Percentiles rank a stretch among this genome's conserved stretches.
These are phyloP conservation scores for Hapsidospora chrysogenum DNA, from an alignment of 495 filamentous ascomycete genomes.

Conservation along the genomic window DNA sequence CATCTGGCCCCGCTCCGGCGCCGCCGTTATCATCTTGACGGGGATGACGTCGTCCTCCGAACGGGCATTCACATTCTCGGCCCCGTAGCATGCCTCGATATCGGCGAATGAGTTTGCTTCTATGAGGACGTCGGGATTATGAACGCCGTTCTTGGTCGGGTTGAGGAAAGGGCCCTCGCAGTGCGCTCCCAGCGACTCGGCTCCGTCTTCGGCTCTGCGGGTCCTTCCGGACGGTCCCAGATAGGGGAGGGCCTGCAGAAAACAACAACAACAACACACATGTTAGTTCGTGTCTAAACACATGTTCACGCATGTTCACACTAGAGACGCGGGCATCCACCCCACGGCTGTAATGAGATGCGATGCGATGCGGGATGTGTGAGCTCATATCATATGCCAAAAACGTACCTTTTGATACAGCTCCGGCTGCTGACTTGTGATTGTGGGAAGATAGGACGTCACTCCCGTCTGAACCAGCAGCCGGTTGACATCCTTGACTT, in stretches of 20 bases:
- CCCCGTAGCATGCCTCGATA: constrained; percentile 53
- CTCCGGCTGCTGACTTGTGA: constrained; percentile 48
- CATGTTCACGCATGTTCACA: not conserved
- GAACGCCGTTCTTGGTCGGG: constrained; percentile 52
- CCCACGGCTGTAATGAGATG: too few species aligned
- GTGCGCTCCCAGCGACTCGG: constrained; percentile 71
- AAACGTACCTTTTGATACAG: constrained; percentile 48
- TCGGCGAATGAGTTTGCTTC: constrained; percentile 33
- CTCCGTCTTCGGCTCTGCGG: constrained; percentile 40
- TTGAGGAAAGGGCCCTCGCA: constrained; percentile 73
- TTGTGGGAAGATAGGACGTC: constrained; percentile 67
- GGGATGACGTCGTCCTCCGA: constrained; percentile 11
- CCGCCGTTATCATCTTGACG: constrained; percentile 65
- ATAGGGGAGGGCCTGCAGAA: constrained; percentile 44
- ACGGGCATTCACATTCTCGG: constrained; percentile 33
- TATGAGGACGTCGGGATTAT: constrained; percentile 49
- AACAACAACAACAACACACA: not conserved
- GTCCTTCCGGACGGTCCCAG: constrained; percentile 47
- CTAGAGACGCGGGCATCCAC: not conserved
- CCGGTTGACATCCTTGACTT: constrained; percentile 47
- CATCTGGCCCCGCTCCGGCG: constrained; percentile 58
- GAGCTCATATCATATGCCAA: too few species aligned
- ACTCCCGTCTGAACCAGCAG: constrained; percentile 59
- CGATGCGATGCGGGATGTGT: too few species aligned
- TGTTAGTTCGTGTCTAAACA: not conserved